Evolutionary conservation across 129 eudicot species (phyloP).

Genomic region (Lactuca saligna): DNA sequence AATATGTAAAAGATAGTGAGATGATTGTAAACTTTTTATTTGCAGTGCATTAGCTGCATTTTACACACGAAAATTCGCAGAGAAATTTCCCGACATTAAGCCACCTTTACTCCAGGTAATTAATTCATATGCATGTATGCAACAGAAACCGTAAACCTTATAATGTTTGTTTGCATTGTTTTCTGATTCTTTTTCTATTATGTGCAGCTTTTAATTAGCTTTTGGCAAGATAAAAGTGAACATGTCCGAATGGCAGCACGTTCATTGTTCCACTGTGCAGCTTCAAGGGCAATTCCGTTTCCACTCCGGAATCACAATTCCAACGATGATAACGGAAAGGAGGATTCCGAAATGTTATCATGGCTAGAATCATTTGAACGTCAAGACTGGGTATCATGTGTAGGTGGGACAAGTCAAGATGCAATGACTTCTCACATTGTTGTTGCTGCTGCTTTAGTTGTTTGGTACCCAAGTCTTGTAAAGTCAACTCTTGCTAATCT

Average conservation of each 20-base stretch:
- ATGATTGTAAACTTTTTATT: background rate
- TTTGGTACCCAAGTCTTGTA: conserved; percentile 98
- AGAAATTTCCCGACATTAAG: conserved; percentile 67
- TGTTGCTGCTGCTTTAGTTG: conserved; percentile 91
- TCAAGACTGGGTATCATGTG: conserved; percentile 96
- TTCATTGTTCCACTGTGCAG: conserved; percentile 94
- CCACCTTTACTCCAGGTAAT: conserved; percentile 95
- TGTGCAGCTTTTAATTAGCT: conserved; percentile 81
- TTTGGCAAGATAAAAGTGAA: conserved; percentile 93
- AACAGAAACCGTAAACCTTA: background rate
- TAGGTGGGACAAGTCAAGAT: conserved; percentile 93
- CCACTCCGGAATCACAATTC: conserved; percentile 60
- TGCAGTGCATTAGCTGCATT: conserved; percentile 96
- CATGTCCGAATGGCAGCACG: conserved; percentile 99
- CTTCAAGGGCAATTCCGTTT: conserved; percentile 84
- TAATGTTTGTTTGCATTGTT: background rate
- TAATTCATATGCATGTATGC: background rate
- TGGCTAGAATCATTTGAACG: conserved; percentile 95
- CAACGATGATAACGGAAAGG: conserved; percentile 16
- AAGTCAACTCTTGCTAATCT: conserved; percentile 64
- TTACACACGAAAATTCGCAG: conserved; percentile 85
- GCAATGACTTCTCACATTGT: conserved; percentile 92
- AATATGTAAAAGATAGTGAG: background rate
- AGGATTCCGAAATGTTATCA: conserved; percentile 61
- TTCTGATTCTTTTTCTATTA: conserved; percentile 4